These are phyloP conservation scores for Senna siamea DNA, from an alignment of 306 rosid species.

Conservation along the genomic window DNA sequence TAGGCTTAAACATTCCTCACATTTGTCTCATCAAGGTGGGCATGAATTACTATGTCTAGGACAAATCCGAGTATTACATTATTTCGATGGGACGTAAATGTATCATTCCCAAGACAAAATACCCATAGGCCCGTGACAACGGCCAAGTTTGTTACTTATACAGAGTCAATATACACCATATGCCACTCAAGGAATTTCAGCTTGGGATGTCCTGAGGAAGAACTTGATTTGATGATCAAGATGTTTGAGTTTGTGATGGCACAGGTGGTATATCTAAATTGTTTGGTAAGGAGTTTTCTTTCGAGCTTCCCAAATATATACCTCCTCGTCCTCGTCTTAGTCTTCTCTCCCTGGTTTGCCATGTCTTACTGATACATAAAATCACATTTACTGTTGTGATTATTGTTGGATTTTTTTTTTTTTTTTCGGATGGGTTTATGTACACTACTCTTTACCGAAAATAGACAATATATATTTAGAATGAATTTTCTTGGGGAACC, in stretches of 20 bases:
- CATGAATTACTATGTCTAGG: conserved; percentile 74
- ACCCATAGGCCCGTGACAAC: conserved; percentile 26
- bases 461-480: conserved; percentile 37
- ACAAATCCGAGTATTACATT: conserved; percentile 23
- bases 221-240: conserved; percentile 33
- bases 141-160: conserved; percentile 32
- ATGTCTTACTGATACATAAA: conserved; percentile 24
- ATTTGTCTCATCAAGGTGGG: conserved; percentile 89
- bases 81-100: conserved; percentile 23
- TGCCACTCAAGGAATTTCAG: conserved; percentile 26
- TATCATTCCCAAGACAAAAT: conserved; percentile 33
- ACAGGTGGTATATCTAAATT: conserved; percentile 39
- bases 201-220: conserved; percentile 33
- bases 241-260: conserved; percentile 41
- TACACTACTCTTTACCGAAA: conserved; percentile 2
- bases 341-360: background rate
- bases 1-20: conserved; percentile 82
- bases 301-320: conserved; percentile 35
- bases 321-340: background rate
- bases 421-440: conserved; percentile 26
- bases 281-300: conserved; percentile 33
- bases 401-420: background rate
- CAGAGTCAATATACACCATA: conserved; percentile 23
- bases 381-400: conserved; percentile 31
- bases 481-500: background rate